Percentiles rank a stretch among this genome's conserved stretches.
phyloP scores from a whole-genome alignment of 805 yeast genomes.

The Suhomyces sp. region DNA sequence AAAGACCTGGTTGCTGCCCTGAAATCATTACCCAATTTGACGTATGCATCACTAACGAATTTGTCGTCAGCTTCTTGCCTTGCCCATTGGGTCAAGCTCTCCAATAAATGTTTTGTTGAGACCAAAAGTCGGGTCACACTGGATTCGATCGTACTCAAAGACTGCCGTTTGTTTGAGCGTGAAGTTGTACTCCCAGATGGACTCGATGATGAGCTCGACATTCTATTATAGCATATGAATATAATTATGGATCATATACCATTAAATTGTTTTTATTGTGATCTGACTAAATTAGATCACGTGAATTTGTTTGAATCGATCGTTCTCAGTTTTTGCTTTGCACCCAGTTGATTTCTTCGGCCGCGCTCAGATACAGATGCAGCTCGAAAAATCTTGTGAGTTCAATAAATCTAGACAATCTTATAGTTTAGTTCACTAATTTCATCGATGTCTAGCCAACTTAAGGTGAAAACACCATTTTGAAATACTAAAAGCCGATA shows the following conservation, averaged over 20 bases:
- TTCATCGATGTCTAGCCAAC: too few relatives aligned
- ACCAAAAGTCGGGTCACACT: constrained; percentile 77
- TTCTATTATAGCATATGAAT: too few relatives aligned
- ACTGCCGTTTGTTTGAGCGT: constrained; percentile 15
- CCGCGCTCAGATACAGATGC: too few relatives aligned
- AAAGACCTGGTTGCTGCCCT: constrained; percentile 82
- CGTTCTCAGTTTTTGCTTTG: too few relatives aligned
- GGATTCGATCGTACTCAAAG: constrained; percentile 62
- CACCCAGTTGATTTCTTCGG: too few relatives aligned
- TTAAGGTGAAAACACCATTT: too few relatives aligned
- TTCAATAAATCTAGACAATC: too few relatives aligned
- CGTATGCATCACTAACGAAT: constrained; percentile 88
- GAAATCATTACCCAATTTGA: constrained; percentile 90
- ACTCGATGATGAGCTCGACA: constrained; percentile 8
- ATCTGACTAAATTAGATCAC: too few relatives aligned
- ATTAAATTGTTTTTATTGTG: constrained; percentile 1
- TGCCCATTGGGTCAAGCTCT: constrained; percentile 89
- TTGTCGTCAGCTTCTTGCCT: constrained; percentile 72
- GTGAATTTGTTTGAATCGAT: too few relatives aligned
- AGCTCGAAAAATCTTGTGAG: too few relatives aligned
- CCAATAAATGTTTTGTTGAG: constrained; percentile 86
- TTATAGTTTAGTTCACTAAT: too few relatives aligned
- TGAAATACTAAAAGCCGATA: too few relatives aligned
- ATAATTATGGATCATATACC: constrained; percentile 1
- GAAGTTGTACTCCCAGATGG: constrained; percentile 4